These are phyloP conservation scores for Amanita rubescens DNA, from an alignment of 768 basidiomycete genomes.

Conservation along the genomic window DNA sequence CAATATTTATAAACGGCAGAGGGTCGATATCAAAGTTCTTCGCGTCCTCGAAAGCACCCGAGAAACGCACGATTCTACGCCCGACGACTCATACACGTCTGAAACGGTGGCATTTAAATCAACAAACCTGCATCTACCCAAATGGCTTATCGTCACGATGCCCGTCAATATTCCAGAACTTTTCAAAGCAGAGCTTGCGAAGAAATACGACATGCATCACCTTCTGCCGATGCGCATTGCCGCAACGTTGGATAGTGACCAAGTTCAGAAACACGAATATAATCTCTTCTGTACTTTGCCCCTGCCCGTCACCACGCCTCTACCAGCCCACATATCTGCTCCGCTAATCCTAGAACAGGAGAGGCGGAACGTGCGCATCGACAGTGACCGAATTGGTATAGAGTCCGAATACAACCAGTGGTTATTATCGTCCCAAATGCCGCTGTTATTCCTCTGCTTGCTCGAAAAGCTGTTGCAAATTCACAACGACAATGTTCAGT, in stretches of 20 bases:
- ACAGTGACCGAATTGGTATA: slow-evolving; percentile 20
- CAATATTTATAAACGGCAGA: slow-evolving; percentile 16
- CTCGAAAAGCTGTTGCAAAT: slow-evolving; percentile 20
- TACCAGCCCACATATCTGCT: slow-evolving; percentile 41
- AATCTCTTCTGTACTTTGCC: slow-evolving; percentile 40
- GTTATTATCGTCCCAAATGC: slow-evolving; percentile 29
- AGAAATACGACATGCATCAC: slow-evolving; percentile 16
- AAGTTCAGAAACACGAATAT: slow-evolving; percentile 2
- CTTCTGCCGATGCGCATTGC: slow-evolving; percentile 27
- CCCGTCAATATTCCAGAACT: not conserved
- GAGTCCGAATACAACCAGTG: slow-evolving; percentile 37
- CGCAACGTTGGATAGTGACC: slow-evolving; percentile 13
- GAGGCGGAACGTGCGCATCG: slow-evolving; percentile 35
- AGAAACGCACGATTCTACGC: not conserved
- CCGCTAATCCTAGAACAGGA: slow-evolving; percentile 42
- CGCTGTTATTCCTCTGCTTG: slow-evolving; percentile 31
- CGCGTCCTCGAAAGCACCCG: slow-evolving; percentile 22
- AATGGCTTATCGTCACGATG: not conserved
- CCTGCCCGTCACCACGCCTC: slow-evolving; percentile 27
- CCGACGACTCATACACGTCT: not conserved
- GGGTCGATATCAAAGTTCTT: not conserved
- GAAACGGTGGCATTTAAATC: not conserved
- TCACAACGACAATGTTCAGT: slow-evolving; percentile 18
- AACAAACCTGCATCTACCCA: not conserved
- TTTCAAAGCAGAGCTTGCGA: not conserved